Conservation (phyloP, 2,329 filamentous ascomycete species). For the Amesomyces nigricolor region DNA sequence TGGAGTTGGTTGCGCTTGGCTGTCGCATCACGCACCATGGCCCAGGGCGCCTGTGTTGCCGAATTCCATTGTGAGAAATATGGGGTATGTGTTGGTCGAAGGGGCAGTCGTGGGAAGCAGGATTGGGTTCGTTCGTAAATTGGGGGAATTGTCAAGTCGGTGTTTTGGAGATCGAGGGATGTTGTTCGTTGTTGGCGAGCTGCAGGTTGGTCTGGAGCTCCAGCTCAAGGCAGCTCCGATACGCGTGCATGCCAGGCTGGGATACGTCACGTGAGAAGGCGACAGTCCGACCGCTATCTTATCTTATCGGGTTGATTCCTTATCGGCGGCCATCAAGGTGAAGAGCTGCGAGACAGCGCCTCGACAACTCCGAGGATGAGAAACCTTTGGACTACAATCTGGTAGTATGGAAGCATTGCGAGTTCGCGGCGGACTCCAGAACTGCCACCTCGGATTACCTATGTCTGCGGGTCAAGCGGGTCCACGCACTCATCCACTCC, state of each 20-base stretch:
- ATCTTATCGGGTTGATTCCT: constrained; percentile 9
- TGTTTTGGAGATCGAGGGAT: not conserved
- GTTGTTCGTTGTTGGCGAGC: constrained; percentile 18
- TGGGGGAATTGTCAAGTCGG: constrained; percentile 3
- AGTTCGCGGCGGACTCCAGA: too few relatives aligned
- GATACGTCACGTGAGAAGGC: constrained; percentile 22
- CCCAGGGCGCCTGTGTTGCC: constrained; percentile 56
- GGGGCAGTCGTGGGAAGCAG: constrained; percentile 20
- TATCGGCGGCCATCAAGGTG: not conserved
- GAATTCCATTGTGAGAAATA: constrained; percentile 51
- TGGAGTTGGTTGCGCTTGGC: constrained; percentile 5
- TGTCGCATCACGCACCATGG: constrained; percentile 46
- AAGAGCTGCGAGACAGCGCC: too few relatives aligned
- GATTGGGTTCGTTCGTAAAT: not conserved
- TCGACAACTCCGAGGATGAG: too few relatives aligned
- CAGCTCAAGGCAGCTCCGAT: constrained; percentile 29
- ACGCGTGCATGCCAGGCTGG: constrained; percentile 23
- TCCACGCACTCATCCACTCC: too few relatives aligned
- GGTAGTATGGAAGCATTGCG: too few relatives aligned
- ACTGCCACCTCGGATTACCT: too few relatives aligned
- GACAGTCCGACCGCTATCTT: constrained; percentile 2
- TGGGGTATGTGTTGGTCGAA: constrained; percentile 16
- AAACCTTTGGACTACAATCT: too few relatives aligned
- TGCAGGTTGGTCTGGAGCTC: constrained; percentile 13
- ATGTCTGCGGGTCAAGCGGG: too few relatives aligned